Evolutionary conservation across 352 stramenopile species (phyloP), one percentile per base, ranked within the genome.

Genomic region (Phytophthora hybrid): DNA sequence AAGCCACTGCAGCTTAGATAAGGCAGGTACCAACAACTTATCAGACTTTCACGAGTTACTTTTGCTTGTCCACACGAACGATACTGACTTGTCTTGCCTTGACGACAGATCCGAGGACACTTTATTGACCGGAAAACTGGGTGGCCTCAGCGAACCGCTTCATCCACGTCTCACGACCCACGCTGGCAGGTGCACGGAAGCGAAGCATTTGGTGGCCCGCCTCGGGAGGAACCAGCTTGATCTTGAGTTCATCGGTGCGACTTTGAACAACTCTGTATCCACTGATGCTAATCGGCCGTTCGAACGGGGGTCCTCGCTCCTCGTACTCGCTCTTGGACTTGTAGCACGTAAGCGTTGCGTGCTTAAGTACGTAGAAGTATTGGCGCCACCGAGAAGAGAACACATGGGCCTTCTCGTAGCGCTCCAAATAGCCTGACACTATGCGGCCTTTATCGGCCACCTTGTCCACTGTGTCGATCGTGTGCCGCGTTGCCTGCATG

Each of bases 301-400:
- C 87, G 53, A 79, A 84, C 10, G 85, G 80, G 31, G 77, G 63
- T 3, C 77, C 77, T 7, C 87, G 83, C 69, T 94, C 87, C 62
- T 94, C 87, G 52, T 80, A 91, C 32, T 71, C 79, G 59, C 84
- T 91, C 76, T 94, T 94, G 39, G 87, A 93, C 69, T 89, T 88
- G 66, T 89, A 94, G 60, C 85, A 93, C 41, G 77, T 90, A 5
- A 94, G 80, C 32, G 64, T 89, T 14, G 79, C 81, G 32, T 92
- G 81, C 59, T 93, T 88, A 29, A 94, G 58, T 5, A 92, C 85
- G 59, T 89, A 94, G 37, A 84, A 94, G 66, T 92, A 94, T 77
- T 94, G 87, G 19, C 85, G 85, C 87, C 87, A 94, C 53, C 83
- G 85, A 62, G 87, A 90, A 37, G 82, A 87, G 61, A 94, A 94